Base-by-base conservation (phyloP, 768 basidiomycete genomes). In the Heimioporus sp. region DNA sequence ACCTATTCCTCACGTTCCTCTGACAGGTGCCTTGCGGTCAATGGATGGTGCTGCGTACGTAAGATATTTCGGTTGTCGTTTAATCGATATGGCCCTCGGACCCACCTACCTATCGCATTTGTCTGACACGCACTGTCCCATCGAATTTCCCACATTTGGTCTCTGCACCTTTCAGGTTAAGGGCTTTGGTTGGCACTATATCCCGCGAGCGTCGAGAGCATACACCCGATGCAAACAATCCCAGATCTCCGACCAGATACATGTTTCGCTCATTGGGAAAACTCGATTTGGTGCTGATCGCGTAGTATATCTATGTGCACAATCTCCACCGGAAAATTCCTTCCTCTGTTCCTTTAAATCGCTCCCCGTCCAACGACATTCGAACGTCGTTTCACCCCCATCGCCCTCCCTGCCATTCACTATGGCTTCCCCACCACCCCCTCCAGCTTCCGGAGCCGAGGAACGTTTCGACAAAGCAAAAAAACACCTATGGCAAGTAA, bases 251-350 rank as follows among this genome's bases (percentile, higher is more conserved):
- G 69, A 71, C 69, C 55, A 63, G 62, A 67, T 69, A 52, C 57
- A 55, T 62, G 68, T 71, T 64, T 64, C 67, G 65, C 56, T 66
- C 60, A 63, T 57, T 59, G 64, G 69, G 55, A 69, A 71, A 62
- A 64, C 58, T 69, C 62, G 64, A 64, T 67, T 69, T 69, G 65
- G 69, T 60, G 58, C 60, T 71, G 68, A 71, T 69, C 68, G 60
- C 68, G 68, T 71, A 68, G 66, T 71, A 65, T 69, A 71, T 71
- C 69, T 71, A 69, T 65, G 65, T 69, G 61, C 63, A 69, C 62
- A 71, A 71, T 68, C 64, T 67, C 65, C 55, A 68, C 68, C 65
- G 65, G 59, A 49, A 61, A 65, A 63, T 50, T 59, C 60, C 44
- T 53, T 55, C 46, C 52, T 55, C 64, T 48, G 34, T 52, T 60